These are phyloP conservation scores for barley (Hordeum vulgare) DNA, from an alignment of 176 grass and related monocot genomes.

Conservation along the genomic window DNA sequence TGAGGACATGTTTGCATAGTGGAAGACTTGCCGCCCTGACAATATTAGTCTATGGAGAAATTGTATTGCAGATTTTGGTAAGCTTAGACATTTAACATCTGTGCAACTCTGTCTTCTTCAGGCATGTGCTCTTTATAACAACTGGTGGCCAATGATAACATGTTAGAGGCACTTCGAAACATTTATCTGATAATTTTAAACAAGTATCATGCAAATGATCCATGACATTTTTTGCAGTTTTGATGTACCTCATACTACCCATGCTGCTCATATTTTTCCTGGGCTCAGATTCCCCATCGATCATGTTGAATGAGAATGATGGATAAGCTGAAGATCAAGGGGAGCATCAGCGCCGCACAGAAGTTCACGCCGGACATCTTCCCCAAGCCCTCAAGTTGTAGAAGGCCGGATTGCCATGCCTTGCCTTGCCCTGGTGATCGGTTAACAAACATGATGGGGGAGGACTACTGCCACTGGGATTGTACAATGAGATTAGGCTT, in stretches of 20 bases:
- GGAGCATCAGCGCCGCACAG: too few species aligned
- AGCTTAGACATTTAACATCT: background rate
- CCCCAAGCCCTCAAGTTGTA: too few species aligned
- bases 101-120: conserved; percentile 5
- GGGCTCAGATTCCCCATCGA: conserved; percentile 43
- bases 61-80: conserved; percentile 86
- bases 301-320: conserved; percentile 49
- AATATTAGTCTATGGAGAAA: conserved; percentile 66
- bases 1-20: conserved; percentile 60
- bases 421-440: too few species aligned
- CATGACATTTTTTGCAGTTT: conserved; percentile 41
- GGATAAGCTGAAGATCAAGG: too few species aligned
- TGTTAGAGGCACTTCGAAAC: conserved; percentile 16
- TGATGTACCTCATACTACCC: conserved; percentile 86
- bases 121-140: conserved; percentile 86
- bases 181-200: background rate
- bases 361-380: too few species aligned
- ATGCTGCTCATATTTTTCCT: conserved; percentile 90
- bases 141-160: conserved; percentile 99
- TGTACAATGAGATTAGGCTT: too few species aligned
- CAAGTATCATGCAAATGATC: too few species aligned
- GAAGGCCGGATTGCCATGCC: too few species aligned
- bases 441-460: too few species aligned
- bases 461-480: too few species aligned
- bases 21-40: conserved; percentile 70